Evolutionary conservation across 257 asterid genomes (phyloP).

Genomic region (Nicotiana paniculata): DNA sequence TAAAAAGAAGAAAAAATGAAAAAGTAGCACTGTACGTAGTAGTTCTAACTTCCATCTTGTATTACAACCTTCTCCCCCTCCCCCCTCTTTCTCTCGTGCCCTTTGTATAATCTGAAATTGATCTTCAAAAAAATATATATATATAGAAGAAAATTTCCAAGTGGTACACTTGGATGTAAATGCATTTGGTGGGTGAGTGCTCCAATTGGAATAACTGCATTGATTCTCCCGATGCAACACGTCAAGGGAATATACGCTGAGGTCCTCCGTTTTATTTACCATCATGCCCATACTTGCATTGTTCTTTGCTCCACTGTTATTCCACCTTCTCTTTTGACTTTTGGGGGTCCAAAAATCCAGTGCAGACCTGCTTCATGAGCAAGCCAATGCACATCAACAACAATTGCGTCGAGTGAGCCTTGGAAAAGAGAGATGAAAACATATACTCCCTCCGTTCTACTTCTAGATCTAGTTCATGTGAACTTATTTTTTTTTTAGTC

Average conservation of each 20-base stretch:
- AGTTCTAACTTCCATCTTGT: not conserved
- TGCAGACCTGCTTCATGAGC: too few species aligned
- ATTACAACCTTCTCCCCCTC: not conserved
- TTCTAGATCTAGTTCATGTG: too few species aligned
- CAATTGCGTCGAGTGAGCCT: too few species aligned
- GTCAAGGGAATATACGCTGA: not conserved
- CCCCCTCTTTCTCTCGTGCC: not conserved
- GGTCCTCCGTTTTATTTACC: not conserved
- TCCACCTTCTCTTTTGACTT: too few species aligned
- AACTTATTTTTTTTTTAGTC: too few species aligned
- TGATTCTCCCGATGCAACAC: not conserved
- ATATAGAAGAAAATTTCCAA: not conserved
- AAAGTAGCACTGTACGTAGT: not conserved
- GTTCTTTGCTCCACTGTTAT: not conserved
- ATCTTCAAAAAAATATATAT: not conserved
- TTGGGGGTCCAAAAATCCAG: too few species aligned
- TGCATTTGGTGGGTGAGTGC: not conserved
- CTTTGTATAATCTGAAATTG: not conserved
- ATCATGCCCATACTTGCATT: not conserved
- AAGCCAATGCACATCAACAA: too few species aligned
- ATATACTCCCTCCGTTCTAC: too few species aligned
- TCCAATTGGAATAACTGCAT: not conserved
- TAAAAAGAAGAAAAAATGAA: not conserved
- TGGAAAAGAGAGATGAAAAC: too few species aligned
- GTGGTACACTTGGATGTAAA: not conserved